These are phyloP conservation scores for Diaporthe sp. DNA, from an alignment of 2,329 filamentous ascomycete genomes.

Conservation along the genomic window DNA sequence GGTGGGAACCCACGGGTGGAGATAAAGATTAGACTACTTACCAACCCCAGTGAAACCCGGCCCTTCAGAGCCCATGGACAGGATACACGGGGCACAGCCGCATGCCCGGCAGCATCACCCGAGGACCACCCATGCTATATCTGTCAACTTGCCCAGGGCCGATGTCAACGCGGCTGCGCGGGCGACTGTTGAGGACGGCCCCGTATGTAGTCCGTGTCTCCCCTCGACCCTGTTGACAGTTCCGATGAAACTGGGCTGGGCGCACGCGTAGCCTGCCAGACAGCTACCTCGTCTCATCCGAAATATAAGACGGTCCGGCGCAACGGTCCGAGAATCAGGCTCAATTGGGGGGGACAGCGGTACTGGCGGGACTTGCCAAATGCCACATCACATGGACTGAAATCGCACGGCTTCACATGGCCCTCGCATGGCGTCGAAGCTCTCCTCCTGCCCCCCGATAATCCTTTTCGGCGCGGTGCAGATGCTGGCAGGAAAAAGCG, in stretches of 20 bases:
- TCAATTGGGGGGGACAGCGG: not conserved
- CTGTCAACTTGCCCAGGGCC: conserved; percentile 2
- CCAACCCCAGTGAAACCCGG: not conserved
- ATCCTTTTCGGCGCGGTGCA: not conserved
- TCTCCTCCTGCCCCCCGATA: not conserved
- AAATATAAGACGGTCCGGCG: conserved; percentile 15
- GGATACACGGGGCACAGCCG: not conserved
- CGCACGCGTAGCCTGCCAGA: conserved; percentile 26
- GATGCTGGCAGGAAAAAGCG: conserved; percentile 3
- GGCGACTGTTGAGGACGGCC: not conserved
- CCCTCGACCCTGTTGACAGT: not conserved
- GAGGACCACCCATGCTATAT: conserved; percentile 11
- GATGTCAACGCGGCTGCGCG: conserved; percentile 1
- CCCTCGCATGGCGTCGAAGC: not conserved
- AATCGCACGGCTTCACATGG: conserved; percentile 11
- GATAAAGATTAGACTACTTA: not conserved
- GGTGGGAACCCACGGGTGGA: not conserved
- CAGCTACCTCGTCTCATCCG: conserved; percentile 13
- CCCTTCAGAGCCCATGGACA: not conserved
- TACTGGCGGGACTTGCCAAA: not conserved
- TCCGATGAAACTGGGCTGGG: conserved; percentile 18
- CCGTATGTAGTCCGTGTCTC: not conserved
- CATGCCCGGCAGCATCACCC: conserved; percentile 10
- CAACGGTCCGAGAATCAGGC: conserved; percentile 30
- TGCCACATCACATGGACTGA: conserved; percentile 9